These are phyloP conservation scores for Neonectria magnoliae DNA, from an alignment of 2,329 filamentous ascomycete genomes.

Conservation along the genomic window DNA sequence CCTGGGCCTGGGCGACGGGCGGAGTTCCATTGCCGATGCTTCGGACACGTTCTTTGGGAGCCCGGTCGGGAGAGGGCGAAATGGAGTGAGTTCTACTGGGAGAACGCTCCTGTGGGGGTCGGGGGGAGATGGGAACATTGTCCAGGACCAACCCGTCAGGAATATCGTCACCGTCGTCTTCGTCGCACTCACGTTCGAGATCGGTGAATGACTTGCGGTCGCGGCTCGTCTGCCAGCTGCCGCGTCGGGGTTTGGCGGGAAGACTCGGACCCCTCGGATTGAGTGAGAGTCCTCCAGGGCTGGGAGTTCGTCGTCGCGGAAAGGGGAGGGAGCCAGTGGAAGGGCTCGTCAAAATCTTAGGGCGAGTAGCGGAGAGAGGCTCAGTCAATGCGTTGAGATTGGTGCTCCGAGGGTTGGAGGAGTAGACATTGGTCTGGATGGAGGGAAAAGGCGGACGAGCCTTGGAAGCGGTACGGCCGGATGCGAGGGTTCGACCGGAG, in stretches of 20 bases:
- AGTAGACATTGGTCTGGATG: conserved; percentile 57
- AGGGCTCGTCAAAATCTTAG: conserved; percentile 40
- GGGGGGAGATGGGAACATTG: conserved; percentile 85
- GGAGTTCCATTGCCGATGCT: conserved; percentile 74
- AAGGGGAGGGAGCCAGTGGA: conserved; percentile 52
- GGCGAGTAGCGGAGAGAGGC: conserved; percentile 43
- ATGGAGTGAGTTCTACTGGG: conserved; percentile 64
- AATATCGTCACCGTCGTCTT: conserved; percentile 80
- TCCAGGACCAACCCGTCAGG: conserved; percentile 82
- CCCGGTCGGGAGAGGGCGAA: conserved; percentile 63
- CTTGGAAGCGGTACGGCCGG: conserved; percentile 42
- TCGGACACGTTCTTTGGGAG: conserved; percentile 60
- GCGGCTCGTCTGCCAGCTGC: conserved; percentile 76
- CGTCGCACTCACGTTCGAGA: conserved; percentile 79
- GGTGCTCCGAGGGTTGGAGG: conserved; percentile 62
- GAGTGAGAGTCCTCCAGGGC: conserved; percentile 58
- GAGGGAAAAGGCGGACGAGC: conserved; percentile 57
- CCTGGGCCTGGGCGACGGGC: conserved; percentile 66
- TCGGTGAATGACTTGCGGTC: conserved; percentile 75
- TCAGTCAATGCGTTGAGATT: conserved; percentile 54
- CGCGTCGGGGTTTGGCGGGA: conserved; percentile 59
- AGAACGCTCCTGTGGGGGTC: conserved; percentile 65
- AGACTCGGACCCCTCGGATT: conserved; percentile 55
- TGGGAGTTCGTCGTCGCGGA: conserved; percentile 59
- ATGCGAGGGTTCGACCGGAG: conserved; percentile 44